A percentile compares a stretch with the other conserved stretches of the same genome.
phyloP scores from a whole-genome alignment of 371 early-diverging fungal genomes.

The Mucor velutinosus region DNA sequence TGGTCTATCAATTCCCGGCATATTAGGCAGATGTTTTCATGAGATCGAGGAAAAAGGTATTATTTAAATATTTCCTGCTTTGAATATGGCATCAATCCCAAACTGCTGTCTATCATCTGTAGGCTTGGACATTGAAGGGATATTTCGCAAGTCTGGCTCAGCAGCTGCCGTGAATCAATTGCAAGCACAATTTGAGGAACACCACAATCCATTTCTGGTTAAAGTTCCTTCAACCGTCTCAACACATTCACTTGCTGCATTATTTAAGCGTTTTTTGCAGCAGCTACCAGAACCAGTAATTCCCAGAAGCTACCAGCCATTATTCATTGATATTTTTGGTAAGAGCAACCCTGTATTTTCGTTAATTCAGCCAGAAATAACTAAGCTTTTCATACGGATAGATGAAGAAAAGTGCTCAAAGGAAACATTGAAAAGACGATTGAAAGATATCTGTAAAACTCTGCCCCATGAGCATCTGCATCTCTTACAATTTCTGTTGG shows the following conservation, averaged over 20 bases:
- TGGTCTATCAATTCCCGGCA: conserved; percentile 16
- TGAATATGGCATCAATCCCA: background rate
- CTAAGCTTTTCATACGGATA: background rate
- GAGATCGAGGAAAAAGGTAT: conserved; percentile 24
- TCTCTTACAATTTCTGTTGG: conserved; percentile 25
- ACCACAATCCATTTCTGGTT: conserved; percentile 15
- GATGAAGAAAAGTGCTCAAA: conserved; percentile 15
- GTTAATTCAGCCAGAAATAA: background rate
- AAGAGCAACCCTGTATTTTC: conserved; percentile 5
- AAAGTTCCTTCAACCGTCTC: conserved; percentile 15
- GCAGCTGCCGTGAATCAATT: conserved; percentile 28
- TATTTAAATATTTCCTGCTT: background rate
- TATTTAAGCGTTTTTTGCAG: conserved; percentile 60
- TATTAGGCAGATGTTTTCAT: conserved; percentile 15
- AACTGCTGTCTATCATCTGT: background rate
- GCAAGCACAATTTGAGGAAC: conserved; percentile 22
- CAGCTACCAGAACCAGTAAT: conserved; percentile 60
- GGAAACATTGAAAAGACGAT: conserved; percentile 12
- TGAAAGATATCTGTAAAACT: conserved; percentile 11
- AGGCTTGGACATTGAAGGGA: conserved; percentile 32
- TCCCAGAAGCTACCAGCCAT: conserved; percentile 43
- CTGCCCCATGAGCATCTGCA: conserved; percentile 29
- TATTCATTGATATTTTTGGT: conserved; percentile 52
- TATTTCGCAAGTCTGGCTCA: conserved; percentile 40
- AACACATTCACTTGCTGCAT: conserved; percentile 42